Evolutionary conservation across 1,284 basidiomycete genomes (phyloP).

Genomic region (Irpex sp.): DNA sequence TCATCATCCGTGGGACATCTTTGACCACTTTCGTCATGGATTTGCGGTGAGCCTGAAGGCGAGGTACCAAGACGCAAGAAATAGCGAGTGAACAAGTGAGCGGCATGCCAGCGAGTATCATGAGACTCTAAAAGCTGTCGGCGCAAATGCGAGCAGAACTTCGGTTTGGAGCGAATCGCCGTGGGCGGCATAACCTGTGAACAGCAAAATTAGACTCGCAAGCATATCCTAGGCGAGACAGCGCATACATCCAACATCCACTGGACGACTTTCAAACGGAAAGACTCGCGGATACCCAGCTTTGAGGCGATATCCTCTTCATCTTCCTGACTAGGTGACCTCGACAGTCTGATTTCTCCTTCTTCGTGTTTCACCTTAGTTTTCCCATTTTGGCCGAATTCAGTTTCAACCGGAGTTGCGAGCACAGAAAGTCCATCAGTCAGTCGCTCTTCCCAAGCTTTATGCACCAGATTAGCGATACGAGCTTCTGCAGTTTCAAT

Average conservation of each 20-base stretch:
- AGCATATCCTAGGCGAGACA: constrained; percentile 2
- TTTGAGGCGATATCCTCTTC: not conserved
- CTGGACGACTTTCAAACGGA: constrained; percentile 31
- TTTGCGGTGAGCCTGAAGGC: constrained; percentile 9
- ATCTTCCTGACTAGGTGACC: not conserved
- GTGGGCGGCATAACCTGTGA: constrained; percentile 23
- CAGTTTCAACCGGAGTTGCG: not conserved
- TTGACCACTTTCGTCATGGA: constrained; percentile 9
- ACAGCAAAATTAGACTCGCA: not conserved
- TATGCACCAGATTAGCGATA: constrained; percentile 35
- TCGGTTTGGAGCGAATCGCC: constrained; percentile 10
- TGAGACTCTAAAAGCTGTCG: constrained; percentile 49
- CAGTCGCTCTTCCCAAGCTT: constrained; percentile 35
- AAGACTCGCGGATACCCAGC: constrained; percentile 25
- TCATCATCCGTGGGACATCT: not conserved
- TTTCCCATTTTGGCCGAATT: not conserved
- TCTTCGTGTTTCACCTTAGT: not conserved
- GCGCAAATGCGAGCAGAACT: constrained; percentile 34
- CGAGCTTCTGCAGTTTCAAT: constrained; percentile 42
- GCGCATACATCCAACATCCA: constrained; percentile 42
- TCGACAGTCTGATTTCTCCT: not conserved
- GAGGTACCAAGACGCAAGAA: constrained; percentile 31
- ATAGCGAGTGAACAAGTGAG: constrained; percentile 51
- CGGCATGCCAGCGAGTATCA: constrained; percentile 61
- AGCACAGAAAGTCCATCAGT: constrained; percentile 26